These are phyloP conservation scores for Lactarius sp. DNA, from an alignment of 768 basidiomycete genomes.

Conservation along the genomic window DNA sequence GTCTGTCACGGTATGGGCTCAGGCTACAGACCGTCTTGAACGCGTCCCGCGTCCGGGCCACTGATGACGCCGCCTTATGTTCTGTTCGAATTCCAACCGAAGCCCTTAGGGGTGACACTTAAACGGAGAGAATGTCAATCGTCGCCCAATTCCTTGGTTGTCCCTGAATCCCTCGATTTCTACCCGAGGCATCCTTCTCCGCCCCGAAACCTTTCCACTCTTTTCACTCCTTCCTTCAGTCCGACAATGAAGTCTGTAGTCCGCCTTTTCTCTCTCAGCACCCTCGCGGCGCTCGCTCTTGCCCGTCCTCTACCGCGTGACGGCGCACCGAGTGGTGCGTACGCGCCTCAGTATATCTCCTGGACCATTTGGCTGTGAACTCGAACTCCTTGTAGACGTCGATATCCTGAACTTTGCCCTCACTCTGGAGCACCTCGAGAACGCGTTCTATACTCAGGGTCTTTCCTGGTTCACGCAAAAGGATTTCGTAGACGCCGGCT, in stretches of 20 bases:
- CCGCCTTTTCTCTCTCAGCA: neutral
- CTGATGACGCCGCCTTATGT: too few relatives aligned
- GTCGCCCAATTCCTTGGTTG: constrained; percentile 6
- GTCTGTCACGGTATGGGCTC: too few relatives aligned
- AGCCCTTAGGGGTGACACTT: neutral
- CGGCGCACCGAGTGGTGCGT: constrained; percentile 14
- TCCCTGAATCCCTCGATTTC: neutral
- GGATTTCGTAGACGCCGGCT: constrained; percentile 38
- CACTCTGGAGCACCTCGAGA: constrained; percentile 38
- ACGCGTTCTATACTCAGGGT: constrained; percentile 33
- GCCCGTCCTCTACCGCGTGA: constrained; percentile 18
- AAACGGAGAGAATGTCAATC: constrained; percentile 3
- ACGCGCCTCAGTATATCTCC: neutral
- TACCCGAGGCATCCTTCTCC: constrained; percentile 1
- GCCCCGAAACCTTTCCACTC: constrained; percentile 18
- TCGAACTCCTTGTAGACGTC: constrained; percentile 19
- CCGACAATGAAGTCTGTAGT: constrained; percentile 13
- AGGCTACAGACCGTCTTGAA: too few relatives aligned
- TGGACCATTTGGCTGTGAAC: neutral
- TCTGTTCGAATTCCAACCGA: constrained; percentile 9
- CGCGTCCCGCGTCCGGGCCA: too few relatives aligned
- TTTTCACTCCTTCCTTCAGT: constrained; percentile 1
- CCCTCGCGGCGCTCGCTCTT: constrained; percentile 6
- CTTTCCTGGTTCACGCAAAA: constrained; percentile 36
- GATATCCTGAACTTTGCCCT: constrained; percentile 34